These are phyloP conservation scores for Globisporangium solare DNA, from an alignment of 352 stramenopile species.

Conservation along the genomic window DNA sequence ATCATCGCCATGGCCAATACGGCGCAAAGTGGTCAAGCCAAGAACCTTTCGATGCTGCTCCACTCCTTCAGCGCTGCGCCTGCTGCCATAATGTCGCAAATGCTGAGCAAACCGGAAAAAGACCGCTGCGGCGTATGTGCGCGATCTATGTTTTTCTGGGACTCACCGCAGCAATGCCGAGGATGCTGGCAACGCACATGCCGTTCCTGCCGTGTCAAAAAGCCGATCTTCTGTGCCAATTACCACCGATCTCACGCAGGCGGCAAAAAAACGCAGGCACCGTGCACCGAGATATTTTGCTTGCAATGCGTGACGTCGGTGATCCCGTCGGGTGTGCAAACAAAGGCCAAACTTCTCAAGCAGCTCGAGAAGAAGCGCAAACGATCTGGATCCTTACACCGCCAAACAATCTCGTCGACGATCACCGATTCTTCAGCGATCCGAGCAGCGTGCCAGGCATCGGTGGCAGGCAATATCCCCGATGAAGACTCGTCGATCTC, in stretches of 20 bases:
- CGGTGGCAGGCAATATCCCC: conserved; percentile 29
- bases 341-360: conserved; percentile 62
- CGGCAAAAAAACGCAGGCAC: conserved; percentile 17
- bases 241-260: conserved; percentile 32
- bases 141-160: conserved; percentile 60
- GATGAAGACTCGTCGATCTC: conserved; percentile 61
- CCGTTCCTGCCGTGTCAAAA: conserved; percentile 54
- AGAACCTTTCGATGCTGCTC: conserved; percentile 65
- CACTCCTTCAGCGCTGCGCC: conserved; percentile 17
- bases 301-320: conserved; percentile 67
- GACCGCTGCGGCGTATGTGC: conserved; percentile 57
- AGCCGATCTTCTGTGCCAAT: conserved; percentile 75
- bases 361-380: conserved; percentile 63
- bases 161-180: conserved; percentile 45
- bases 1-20: conserved; percentile 60
- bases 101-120: conserved; percentile 14
- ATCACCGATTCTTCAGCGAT: conserved; percentile 20
- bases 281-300: conserved; percentile 76
- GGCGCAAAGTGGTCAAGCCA: conserved; percentile 60
- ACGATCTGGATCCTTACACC: conserved; percentile 22
- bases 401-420: conserved; percentile 30
- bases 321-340: conserved; percentile 52
- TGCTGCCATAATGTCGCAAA: conserved; percentile 1
- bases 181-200: conserved; percentile 68
- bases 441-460: conserved; percentile 31